These are phyloP conservation scores for Scopulariopsis brevicaulis DNA, from an alignment of 2,329 filamentous ascomycete species.

Conservation along the genomic window DNA sequence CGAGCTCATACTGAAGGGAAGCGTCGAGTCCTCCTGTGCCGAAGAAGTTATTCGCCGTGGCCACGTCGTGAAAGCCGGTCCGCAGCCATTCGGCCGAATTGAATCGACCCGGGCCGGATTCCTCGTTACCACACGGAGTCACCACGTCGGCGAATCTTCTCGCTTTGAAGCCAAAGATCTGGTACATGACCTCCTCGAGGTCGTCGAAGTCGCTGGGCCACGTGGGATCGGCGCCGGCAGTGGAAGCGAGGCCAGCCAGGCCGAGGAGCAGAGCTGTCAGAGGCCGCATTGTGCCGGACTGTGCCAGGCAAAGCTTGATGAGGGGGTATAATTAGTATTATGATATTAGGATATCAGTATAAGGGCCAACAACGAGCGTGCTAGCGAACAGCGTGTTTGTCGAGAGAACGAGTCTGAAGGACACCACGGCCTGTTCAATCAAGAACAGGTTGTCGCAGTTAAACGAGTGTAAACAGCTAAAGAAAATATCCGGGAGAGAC, in stretches of 20 bases:
- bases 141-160: constrained; percentile 45
- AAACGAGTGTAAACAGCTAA: background rate
- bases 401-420: background rate
- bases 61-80: constrained; percentile 51
- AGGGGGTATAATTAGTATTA: background rate
- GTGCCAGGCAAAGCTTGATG: background rate
- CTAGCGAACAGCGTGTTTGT: background rate
- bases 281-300: background rate
- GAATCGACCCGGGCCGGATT: constrained; percentile 39
- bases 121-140: constrained; percentile 42
- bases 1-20: constrained; percentile 48
- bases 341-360: background rate
- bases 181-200: constrained; percentile 52
- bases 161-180: constrained; percentile 40
- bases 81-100: constrained; percentile 52
- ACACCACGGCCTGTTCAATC: background rate
- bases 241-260: constrained; percentile 22
- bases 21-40: constrained; percentile 44
- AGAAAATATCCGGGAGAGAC: background rate
- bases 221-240: constrained; percentile 35
- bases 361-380: background rate
- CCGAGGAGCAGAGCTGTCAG: constrained; percentile 15
- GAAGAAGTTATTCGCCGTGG: constrained; percentile 35
- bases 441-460: background rate
- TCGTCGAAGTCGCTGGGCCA: constrained; percentile 51